Evolutionary conservation across 345 rosid genomes (phyloP), one percentile per base, ranked within the genome.

Genomic region (Hibiscus syriacus): DNA sequence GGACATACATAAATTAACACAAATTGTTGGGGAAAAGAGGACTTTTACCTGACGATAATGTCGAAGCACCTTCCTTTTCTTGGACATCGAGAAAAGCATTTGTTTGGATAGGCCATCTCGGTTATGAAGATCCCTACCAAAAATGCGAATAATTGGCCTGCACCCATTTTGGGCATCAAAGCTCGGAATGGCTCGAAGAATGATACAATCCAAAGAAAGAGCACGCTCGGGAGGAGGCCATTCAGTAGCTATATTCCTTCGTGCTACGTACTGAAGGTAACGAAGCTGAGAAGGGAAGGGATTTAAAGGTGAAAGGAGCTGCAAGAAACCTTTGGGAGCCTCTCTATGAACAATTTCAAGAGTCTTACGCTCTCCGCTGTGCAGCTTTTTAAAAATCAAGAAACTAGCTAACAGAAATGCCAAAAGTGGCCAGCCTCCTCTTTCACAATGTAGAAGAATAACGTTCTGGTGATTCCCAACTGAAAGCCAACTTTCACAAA

Each of bases 151-250:
- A 67, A 90, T 58, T 2, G 98, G 98, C 79, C 97, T 83, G 74
- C 98, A 93, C 11, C 98, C 97, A 65, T 89, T 92, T 75, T 85
- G 95, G 0, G 85, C 70, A 77, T 90, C 97, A 76, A 86, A 93
- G 75, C 89, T 87, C 11, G 98, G 98, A 75, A 93, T 81, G 73
- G 82, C 85, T 74, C 97, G 87, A 80, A 93, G 79, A 79, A 93
- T 89, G 59, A 90, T 41, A 45, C 99, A 93, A 76, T 93, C 97
- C 76, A 93, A 74, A 77, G 98, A 93, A 71, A 93, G 90, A 13
- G 87, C 86, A 63, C 96, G 81, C 76, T 89, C 97, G 34, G 98
- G 91, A 80, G 98, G 98, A 20, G 98, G 98, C 98, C 98, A 90
- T 73, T 90, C 97, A 5, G 97, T 83, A 71, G 82, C 76, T 71